Base-by-base conservation (phyloP, 2,329 filamentous ascomycete species). In the Aspergillus flavus region DNA sequence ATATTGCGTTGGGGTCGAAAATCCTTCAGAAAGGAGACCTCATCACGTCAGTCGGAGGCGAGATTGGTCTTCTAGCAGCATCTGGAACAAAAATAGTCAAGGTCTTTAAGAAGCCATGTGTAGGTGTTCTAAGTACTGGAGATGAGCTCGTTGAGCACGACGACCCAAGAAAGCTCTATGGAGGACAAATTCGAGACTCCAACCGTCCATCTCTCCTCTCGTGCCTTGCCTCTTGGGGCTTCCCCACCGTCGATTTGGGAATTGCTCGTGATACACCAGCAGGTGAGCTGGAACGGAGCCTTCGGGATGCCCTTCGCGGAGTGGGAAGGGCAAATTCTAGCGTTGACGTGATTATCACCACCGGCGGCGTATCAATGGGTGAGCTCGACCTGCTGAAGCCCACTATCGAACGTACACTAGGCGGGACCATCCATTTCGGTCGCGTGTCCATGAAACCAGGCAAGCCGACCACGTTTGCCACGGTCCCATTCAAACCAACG, bases 361-460 rank as follows among this genome's bases (percentile, higher is more conserved):
- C 91, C 0, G 95, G 95, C 26, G 95, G 95, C 55, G 95, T 98
- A 23, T 96, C 92, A 11, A 99, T 99, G 95, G 95, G 95, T 61
- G 95, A 99, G 79, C 87, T 97, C 2, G 95, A 99, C 77, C 89
- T 99, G 9, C 87, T 99, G 23, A 99, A 99, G 76, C 94, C 95
- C 0, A 98, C 94, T 0, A 92, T 99, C 71, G 95, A 98, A 81
- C 90, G 94, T 48, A 85, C 89, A 1, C 86, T 99, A 1, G 93
- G 93, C 61, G 95, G 95, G 9, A 95, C 90, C 0, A 97, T 99
- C 68, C 95, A 97, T 78, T 99, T 99, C 71, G 95, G 95, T 28
- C 90, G 95, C 3, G 95, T 99, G 3, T 87, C 90, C 60, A 98
- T 99, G 95, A 99, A 99, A 81, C 95, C 95, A 0, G 95, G 95